These are phyloP conservation scores for Echinochloa phyllopogon DNA, from an alignment of 176 grass and related monocot species.

Conservation along the genomic window DNA sequence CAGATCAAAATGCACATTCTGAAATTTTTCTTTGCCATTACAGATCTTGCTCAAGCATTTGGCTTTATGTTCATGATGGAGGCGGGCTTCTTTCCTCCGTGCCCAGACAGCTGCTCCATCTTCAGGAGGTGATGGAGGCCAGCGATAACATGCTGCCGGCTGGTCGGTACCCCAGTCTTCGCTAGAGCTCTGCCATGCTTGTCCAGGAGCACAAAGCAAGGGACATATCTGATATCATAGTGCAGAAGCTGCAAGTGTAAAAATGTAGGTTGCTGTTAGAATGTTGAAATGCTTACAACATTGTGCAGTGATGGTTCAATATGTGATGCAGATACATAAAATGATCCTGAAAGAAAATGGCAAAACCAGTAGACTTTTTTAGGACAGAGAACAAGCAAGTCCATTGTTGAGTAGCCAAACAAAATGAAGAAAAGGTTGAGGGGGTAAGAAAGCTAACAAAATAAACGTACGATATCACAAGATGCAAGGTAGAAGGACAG, in stretches of 20 bases:
- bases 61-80: slow-evolving; percentile 50
- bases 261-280: slow-evolving; percentile 28
- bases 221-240: slow-evolving; percentile 90
- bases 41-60: slow-evolving; percentile 7
- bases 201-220: slow-evolving; percentile 96
- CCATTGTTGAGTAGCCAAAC: neutral
- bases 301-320: neutral
- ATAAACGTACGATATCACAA: neutral
- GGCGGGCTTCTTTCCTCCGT: slow-evolving; percentile 26
- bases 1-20: slow-evolving; percentile 23
- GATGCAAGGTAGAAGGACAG: neutral
- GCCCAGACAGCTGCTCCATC: slow-evolving; percentile 50
- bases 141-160: slow-evolving; percentile 78
- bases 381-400: neutral
- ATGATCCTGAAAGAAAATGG: neutral
- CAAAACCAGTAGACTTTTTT: neutral
- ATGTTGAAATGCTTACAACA: neutral
- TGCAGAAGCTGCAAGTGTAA: slow-evolving; percentile 74
- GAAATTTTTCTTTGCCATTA: neutral
- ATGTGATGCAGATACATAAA: neutral
- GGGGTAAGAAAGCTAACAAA: neutral
- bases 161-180: slow-evolving; percentile 85
- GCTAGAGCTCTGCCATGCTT: slow-evolving; percentile 80
- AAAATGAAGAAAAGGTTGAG: neutral
- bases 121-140: slow-evolving; percentile 86